phyloP scores from a whole-genome alignment of 2,329 filamentous ascomycete genomes.

The Huntiella decipiens region DNA sequence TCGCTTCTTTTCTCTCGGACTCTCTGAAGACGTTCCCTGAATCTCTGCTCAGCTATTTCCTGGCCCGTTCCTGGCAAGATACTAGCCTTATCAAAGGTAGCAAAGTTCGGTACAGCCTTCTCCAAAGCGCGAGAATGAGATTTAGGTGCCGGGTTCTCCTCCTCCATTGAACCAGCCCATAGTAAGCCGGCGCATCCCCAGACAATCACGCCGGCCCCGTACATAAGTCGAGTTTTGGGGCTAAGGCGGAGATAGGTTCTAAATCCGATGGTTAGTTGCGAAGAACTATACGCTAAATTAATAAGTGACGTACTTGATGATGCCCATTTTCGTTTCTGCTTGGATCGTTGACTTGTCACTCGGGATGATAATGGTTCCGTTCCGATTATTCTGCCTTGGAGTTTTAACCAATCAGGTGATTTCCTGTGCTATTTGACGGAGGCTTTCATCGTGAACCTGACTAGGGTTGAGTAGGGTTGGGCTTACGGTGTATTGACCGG shows the following conservation, averaged over 20 bases:
- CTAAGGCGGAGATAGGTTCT: conserved; percentile 46
- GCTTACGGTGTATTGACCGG: background rate
- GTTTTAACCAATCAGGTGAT: too few relatives aligned
- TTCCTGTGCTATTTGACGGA: background rate
- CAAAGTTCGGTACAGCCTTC: conserved; percentile 41
- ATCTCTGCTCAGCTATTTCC: background rate
- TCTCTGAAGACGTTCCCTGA: too few relatives aligned
- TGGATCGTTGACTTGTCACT: too few relatives aligned
- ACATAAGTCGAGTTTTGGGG: conserved; percentile 47
- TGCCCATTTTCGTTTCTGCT: background rate
- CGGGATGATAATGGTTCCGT: too few relatives aligned
- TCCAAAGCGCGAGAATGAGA: conserved; percentile 52
- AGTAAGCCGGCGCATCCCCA: conserved; percentile 63
- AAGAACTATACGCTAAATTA: background rate
- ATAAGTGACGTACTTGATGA: background rate
- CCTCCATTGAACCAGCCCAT: conserved; percentile 52
- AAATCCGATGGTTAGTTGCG: background rate
- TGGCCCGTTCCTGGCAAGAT: background rate
- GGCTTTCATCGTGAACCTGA: background rate
- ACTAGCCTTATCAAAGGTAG: conserved; percentile 28
- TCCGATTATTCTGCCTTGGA: too few relatives aligned
- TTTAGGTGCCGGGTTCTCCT: conserved; percentile 53
- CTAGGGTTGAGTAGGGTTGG: background rate
- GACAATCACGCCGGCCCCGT: conserved; percentile 56
- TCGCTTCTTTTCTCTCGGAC: too few relatives aligned